These are phyloP conservation scores for Termitomyces titanicus DNA, from an alignment of 768 basidiomycete genomes.

Conservation along the genomic window DNA sequence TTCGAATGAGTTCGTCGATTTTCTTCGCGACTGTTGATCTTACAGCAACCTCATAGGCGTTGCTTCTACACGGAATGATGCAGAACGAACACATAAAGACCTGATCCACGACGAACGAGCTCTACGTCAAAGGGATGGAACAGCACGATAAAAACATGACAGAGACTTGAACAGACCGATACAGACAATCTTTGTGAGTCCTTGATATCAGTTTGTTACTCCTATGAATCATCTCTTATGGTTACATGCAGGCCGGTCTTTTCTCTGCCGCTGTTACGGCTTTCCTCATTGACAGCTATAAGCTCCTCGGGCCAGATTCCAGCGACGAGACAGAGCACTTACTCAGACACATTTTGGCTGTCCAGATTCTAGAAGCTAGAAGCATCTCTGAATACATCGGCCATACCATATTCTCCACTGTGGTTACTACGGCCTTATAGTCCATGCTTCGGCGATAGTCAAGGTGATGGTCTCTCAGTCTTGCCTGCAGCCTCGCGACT, in stretches of 20 bases:
- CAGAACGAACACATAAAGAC: not conserved
- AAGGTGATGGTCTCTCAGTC: slow-evolving; percentile 28
- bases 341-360: slow-evolving; percentile 18
- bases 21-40: no score
- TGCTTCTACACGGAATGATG: not conserved
- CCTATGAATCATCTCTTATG: not conserved
- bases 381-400: slow-evolving; percentile 3
- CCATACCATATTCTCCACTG: not conserved
- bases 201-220: not conserved
- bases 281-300: slow-evolving; percentile 33
- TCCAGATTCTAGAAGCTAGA: not conserved
- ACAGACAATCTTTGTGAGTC: slow-evolving; percentile 27
- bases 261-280: slow-evolving; percentile 36
- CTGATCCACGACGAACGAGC: not conserved
- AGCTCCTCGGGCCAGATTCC: slow-evolving; percentile 26
- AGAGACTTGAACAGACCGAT: slow-evolving; percentile 11
- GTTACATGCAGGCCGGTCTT: slow-evolving; percentile 31
- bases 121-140: not conserved
- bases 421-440: not conserved
- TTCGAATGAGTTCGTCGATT: not conserved
- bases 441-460: slow-evolving; percentile 19
- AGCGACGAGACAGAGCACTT: slow-evolving; percentile 20
- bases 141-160: slow-evolving; percentile 2
- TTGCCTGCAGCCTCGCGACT: slow-evolving; percentile 21
- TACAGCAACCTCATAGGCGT: no score